Base-by-base conservation (phyloP, 2,329 filamentous ascomycete genomes). In the Epichloe hybrida region DNA sequence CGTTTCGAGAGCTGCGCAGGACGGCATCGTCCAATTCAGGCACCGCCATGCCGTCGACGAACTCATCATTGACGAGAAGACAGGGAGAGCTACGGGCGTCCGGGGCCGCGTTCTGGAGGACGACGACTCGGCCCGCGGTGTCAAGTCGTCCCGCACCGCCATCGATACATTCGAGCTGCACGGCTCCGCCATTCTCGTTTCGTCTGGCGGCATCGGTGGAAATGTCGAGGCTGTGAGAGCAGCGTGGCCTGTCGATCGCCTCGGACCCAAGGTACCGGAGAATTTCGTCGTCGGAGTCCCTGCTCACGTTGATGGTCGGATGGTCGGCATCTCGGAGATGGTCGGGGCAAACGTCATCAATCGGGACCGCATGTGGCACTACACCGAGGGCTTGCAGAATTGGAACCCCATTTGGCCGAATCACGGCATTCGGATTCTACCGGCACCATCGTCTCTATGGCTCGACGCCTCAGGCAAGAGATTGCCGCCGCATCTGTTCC, bases 321-420 rank as follows among this genome's bases (percentile, higher is more conserved):
- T 81, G 77, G 73, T 83, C 43, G 72, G 66, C 37, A 80, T 82
- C 48, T 63, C 76, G 2, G 72, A 79, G 59, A 49, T 58, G 1
- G 70, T 67, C 1, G 79, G 79, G 8, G 79, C 75, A 1, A 67
- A 71, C 52, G 58, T 81, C 53, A 69, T 82, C 66, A 82, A 83
- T 63, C 70, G 73, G 46, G 79, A 82, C 58, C 68, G 79, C 42
- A 81, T 82, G 79, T 83, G 79, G 79, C 79, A 82, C 61, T 83
- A 83, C 59, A 81, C 77, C 11, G 79, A 83, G 57, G 79, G 79
- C 0, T 61, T 83, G 11, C 67, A 72, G 49, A 81, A 83, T 60
- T 82, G 79, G 79, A 64, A 81, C 50, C 69, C 77, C 4, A 80
- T 82, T 61, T 82, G 79, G 79, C 78, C 77, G 0, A 53, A 57